Evolutionary conservation across 257 asterid genomes (phyloP).

Genomic region (Petunia axillaris): DNA sequence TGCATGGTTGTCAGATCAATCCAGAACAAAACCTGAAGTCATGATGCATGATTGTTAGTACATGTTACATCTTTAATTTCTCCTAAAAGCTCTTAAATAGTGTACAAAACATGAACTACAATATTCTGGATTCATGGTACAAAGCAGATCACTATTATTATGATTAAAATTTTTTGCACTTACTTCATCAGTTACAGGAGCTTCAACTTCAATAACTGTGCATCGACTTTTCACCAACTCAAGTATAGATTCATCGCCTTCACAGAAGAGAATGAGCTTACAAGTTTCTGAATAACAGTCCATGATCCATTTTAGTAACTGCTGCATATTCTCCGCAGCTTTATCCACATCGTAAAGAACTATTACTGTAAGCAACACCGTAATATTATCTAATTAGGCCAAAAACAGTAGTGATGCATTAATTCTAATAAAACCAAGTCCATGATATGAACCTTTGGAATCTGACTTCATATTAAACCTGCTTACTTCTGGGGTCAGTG

Average conservation of each 20-base stretch:
- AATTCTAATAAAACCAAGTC: background rate
- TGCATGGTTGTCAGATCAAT: too few relatives aligned
- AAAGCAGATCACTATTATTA: background rate
- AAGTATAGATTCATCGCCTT: slow-evolving; percentile 61
- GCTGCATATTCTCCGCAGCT: slow-evolving; percentile 72
- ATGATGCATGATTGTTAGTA: background rate
- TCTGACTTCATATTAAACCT: slow-evolving; percentile 46
- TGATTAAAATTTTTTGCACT: slow-evolving; percentile 25
- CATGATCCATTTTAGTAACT: slow-evolving; percentile 77
- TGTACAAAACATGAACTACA: too few relatives aligned
- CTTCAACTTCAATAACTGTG: slow-evolving; percentile 59
- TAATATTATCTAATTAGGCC: background rate
- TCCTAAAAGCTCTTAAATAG: background rate
- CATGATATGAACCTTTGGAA: slow-evolving; percentile 52
- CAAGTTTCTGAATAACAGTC: slow-evolving; percentile 79
- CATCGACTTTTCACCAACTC: slow-evolving; percentile 68
- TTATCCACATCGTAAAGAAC: slow-evolving; percentile 75
- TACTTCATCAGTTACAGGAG: slow-evolving; percentile 67
- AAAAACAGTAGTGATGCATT: background rate
- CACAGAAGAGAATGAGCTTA: slow-evolving; percentile 72
- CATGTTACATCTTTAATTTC: background rate
- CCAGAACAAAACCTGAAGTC: too few relatives aligned
- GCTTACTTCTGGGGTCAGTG: slow-evolving; percentile 66
- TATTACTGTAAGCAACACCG: slow-evolving; percentile 46
- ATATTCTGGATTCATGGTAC: too few relatives aligned